Evolutionary conservation across 2,329 filamentous ascomycete species (phyloP).

Genomic region (Chrysosporium queenslandicum): DNA sequence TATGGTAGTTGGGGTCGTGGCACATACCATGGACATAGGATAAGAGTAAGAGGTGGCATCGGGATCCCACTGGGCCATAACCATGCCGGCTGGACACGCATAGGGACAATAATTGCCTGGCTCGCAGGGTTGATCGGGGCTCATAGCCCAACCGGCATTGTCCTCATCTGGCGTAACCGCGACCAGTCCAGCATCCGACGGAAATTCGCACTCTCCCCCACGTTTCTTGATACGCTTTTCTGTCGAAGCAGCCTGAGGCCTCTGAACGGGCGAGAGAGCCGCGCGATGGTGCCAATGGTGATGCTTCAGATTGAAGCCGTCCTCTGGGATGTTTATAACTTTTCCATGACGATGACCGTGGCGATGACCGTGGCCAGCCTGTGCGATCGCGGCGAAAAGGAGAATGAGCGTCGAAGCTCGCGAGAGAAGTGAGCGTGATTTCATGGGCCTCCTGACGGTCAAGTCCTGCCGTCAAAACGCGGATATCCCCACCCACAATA

Average conservation of each 20-base stretch:
- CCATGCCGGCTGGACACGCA: slow-evolving; percentile 63
- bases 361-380: slow-evolving; percentile 13
- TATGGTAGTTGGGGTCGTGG: background rate
- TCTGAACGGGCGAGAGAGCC: background rate
- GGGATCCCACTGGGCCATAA: slow-evolving; percentile 71
- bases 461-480: background rate
- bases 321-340: background rate
- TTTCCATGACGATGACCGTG: background rate
- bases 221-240: slow-evolving; percentile 42
- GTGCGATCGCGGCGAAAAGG: slow-evolving; percentile 27
- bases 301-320: slow-evolving; percentile 9
- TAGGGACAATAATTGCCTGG: slow-evolving; percentile 64
- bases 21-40: slow-evolving; percentile 59
- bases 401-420: slow-evolving; percentile 29
- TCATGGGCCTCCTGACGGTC: slow-evolving; percentile 22
- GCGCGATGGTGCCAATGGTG: slow-evolving; percentile 10
- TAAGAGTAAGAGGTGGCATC: slow-evolving; percentile 55
- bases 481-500: background rate
- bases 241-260: background rate
- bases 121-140: slow-evolving; percentile 59
- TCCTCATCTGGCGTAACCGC: slow-evolving; percentile 51
- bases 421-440: slow-evolving; percentile 27
- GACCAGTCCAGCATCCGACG: slow-evolving; percentile 56
- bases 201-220: slow-evolving; percentile 53
- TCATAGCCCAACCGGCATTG: slow-evolving; percentile 74